Evolutionary conservation across 495 filamentous ascomycete genomes (phyloP).

Genomic region (Aspergillus olivimuriae): DNA sequence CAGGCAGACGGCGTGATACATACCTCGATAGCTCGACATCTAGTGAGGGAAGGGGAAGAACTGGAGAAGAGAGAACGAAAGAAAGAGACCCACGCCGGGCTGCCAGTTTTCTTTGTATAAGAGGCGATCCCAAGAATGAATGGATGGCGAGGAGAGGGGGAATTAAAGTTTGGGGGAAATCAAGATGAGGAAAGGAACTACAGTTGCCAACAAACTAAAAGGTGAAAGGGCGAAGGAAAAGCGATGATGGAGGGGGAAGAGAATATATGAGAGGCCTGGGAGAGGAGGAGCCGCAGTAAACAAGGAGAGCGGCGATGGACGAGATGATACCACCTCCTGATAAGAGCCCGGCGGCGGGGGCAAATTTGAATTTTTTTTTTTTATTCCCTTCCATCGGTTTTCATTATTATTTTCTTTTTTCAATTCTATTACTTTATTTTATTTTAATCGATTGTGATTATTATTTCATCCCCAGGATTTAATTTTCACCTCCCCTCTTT

Average conservation of each 20-base stretch:
- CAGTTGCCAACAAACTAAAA: too few relatives aligned
- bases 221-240: background rate
- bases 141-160: too few relatives aligned
- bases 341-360: background rate
- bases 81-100: background rate
- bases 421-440: background rate
- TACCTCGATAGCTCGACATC: slow-evolving; percentile 20
- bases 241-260: background rate
- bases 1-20: too few relatives aligned
- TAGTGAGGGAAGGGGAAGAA: slow-evolving; percentile 7
- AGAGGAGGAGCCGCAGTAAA: background rate
- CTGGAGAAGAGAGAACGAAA: background rate
- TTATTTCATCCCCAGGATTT: too few relatives aligned
- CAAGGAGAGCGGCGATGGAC: background rate
- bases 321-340: background rate
- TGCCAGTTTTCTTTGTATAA: too few relatives aligned
- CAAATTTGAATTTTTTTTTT: background rate
- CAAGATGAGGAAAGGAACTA: slow-evolving; percentile 1
- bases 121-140: slow-evolving; percentile 5
- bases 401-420: background rate
- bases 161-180: slow-evolving; percentile 1
- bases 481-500: too few relatives aligned
- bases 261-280: background rate
- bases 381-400: background rate
- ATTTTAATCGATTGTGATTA: slow-evolving; percentile 2